Percentiles rank a stretch among this genome's conserved stretches.
These are phyloP conservation scores for Fonsecaea erecta DNA, from an alignment of 2,329 filamentous ascomycete genomes.

Conservation along the genomic window DNA sequence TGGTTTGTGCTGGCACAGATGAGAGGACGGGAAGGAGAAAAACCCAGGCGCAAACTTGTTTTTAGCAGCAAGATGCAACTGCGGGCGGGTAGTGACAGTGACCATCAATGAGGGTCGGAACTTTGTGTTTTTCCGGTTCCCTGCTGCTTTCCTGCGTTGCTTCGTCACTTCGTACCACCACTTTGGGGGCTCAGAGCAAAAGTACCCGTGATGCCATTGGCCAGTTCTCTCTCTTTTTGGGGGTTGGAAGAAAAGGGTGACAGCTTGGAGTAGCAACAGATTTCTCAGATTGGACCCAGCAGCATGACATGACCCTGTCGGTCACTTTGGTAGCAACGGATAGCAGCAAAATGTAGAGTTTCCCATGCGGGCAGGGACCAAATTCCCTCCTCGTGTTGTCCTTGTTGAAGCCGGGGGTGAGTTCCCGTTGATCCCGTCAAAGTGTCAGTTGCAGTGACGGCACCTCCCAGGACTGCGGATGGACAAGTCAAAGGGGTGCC, in stretches of 20 bases:
- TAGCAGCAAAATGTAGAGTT: constrained; percentile 9
- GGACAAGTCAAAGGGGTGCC: not conserved
- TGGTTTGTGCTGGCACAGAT: not conserved
- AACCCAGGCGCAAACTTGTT: not conserved
- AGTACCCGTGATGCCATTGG: constrained; percentile 6
- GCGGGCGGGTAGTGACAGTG: not conserved
- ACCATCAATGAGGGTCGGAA: not conserved
- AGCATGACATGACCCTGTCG: not conserved
- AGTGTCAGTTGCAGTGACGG: constrained; percentile 1
- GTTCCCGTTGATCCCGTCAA: constrained; percentile 3
- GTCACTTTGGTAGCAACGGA: constrained; percentile 11
- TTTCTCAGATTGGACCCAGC: not conserved
- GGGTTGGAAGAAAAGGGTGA: not conserved
- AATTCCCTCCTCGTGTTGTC: constrained; percentile 3
- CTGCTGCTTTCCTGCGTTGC: not conserved
- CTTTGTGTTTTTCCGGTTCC: not conserved
- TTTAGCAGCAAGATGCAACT: not conserved
- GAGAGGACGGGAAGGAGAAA: not conserved
- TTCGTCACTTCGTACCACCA: constrained; percentile 1
- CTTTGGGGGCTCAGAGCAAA: constrained; percentile 4
- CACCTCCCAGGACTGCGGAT: not conserved
- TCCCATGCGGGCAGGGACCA: not conserved
- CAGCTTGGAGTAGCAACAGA: not conserved
- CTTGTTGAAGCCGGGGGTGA: not conserved
- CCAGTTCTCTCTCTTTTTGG: not conserved